Base-by-base conservation (phyloP, 306 rosid species). In the Fragaria iinumae region DNA sequence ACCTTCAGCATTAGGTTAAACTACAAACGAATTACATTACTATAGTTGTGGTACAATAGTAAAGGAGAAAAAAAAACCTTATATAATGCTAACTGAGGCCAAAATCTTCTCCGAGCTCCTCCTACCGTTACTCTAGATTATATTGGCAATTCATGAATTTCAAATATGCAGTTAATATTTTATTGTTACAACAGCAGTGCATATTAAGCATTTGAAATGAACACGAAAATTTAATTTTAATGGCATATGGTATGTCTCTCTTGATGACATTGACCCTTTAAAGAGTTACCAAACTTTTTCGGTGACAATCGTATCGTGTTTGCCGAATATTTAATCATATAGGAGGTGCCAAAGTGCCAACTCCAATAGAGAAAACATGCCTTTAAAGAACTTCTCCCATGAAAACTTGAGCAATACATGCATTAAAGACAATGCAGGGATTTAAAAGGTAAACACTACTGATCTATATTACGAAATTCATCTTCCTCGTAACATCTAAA, bases 401-500 rank as follows among this genome's bases (percentile, higher is more conserved):
- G 68, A 76, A 49, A 27, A 53, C 32, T 66, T 21, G 44, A 4
- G 21, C 69, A 52, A 64, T 36, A 67, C n/a, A 64, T 36, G 56
- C n/a, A 25, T 34, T 16, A 16, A 25, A 62, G 49, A 27, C 32
- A 76, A 63, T 16, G n/a, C 12, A 47, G 50, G 76, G 65, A 60
- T 71, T 69, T n/a, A 16, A 63, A 48, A 79, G 32, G 45, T 21
- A n/a, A 53, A 48, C 64, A 45, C 4, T 18, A 73, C 47, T 32
- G 23, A 67, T 44, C 60, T 25, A 65, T 44, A 34, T 9, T 12
- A 21, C 18, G 57, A 38, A 29, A 73, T 38, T 13, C 64, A 44
- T 32, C 59, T 55, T 29, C 78, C 63, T 63, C 75, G 60, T 47
- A 65, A 43, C 67, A 67, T 48, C 13, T 63, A 27, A 32, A 63